Conservation (phyloP, 352 stramenopile genomes). For the Phytophthora sojae region DNA sequence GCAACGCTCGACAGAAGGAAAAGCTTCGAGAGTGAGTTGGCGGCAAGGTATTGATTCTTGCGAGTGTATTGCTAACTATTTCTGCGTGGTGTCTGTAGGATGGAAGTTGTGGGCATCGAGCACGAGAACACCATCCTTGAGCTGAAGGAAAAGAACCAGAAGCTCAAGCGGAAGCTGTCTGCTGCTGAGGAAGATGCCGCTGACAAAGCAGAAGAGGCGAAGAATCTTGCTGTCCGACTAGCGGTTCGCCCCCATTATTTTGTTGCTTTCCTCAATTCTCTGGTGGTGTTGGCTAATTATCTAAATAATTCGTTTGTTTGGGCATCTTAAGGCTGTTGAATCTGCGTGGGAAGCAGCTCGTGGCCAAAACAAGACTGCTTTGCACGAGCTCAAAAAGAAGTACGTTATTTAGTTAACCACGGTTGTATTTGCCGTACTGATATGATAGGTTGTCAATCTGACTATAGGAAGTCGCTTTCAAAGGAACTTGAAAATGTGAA, state of each 20-base stretch:
- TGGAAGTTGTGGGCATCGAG: conserved; percentile 77
- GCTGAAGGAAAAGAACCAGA: conserved; percentile 79
- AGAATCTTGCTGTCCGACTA: conserved; percentile 68
- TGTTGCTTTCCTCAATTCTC: neutral
- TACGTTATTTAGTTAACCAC: conserved; percentile 10
- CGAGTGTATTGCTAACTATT: neutral
- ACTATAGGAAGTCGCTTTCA: conserved; percentile 56
- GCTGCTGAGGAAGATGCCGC: conserved; percentile 49
- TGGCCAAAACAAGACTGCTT: conserved; percentile 77
- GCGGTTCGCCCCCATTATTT: conserved; percentile 42
- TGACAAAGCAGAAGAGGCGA: conserved; percentile 77
- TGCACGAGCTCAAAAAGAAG: conserved; percentile 88
- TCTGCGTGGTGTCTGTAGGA: conserved; percentile 30
- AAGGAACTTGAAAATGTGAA: conserved; percentile 77
- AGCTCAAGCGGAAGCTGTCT: conserved; percentile 72
- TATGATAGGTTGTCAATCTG: neutral
- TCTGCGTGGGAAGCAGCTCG: conserved; percentile 81
- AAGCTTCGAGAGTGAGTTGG: conserved; percentile 68
- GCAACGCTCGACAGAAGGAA: conserved; percentile 70
- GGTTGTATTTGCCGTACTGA: neutral
- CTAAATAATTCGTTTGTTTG: no score
- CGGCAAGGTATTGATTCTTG: neutral
- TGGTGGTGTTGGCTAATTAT: no score
- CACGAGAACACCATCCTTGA: conserved; percentile 79
- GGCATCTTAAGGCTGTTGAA: conserved; percentile 61